Conservation (phyloP, 306 rosid genomes). For the Carpinus fangiana region DNA sequence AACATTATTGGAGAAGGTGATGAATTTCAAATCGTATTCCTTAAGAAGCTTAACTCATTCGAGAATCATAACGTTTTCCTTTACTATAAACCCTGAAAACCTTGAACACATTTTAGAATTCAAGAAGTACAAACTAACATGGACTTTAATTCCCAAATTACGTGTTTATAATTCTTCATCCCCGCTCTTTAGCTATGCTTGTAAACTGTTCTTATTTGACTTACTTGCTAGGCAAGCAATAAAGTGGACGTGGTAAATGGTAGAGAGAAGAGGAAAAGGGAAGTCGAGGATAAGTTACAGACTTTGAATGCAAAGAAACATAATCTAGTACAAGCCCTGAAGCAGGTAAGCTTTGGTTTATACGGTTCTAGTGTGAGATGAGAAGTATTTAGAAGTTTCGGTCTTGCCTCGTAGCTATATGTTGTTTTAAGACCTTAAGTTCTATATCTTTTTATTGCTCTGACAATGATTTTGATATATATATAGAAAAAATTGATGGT, state of each 20-base stretch:
- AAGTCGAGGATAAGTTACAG: conserved; percentile 72
- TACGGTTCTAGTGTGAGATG: not conserved
- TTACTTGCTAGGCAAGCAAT: conserved; percentile 36
- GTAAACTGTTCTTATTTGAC: conserved; percentile 5
- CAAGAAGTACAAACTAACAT: not conserved
- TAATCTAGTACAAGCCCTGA: conserved; percentile 73
- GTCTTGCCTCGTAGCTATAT: not conserved
- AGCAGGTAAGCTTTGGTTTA: conserved; percentile 65
- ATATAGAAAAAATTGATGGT: conserved; percentile 2
- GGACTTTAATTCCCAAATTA: not conserved
- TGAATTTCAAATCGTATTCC: not conserved
- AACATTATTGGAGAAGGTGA: not conserved
- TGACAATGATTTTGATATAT: not conserved
- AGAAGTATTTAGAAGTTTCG: not conserved
- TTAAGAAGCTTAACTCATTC: conserved; percentile 3
- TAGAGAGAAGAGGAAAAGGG: conserved; percentile 65
- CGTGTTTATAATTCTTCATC: not conserved
- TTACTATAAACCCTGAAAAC: not conserved
- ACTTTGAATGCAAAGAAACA: conserved; percentile 81
- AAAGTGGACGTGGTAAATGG: conserved; percentile 44
- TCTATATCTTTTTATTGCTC: not conserved
- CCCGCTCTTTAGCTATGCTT: conserved; percentile 4
- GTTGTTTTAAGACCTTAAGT: not conserved
- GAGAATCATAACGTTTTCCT: not conserved
- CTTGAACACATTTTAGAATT: not conserved